Percentiles rank a stretch among this genome's conserved stretches.
These are phyloP conservation scores for Zalerion maritima DNA, from an alignment of 495 filamentous ascomycete species.

Conservation along the genomic window DNA sequence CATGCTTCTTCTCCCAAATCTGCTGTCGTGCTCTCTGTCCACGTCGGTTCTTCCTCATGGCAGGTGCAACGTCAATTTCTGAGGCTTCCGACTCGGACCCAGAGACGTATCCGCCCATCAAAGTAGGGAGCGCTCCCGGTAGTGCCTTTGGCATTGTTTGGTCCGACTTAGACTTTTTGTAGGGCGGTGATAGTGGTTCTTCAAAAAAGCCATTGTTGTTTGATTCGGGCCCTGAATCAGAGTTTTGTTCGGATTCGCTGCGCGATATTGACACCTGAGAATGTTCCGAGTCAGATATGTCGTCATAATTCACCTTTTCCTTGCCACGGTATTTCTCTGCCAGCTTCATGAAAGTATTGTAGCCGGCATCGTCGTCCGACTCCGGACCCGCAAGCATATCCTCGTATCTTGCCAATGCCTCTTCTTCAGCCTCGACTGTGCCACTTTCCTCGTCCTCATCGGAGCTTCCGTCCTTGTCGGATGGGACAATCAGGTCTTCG, in stretches of 20 bases:
- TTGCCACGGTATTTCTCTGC: too few relatives aligned
- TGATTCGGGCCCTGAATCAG: conserved; percentile 4
- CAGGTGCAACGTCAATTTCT: conserved; percentile 34
- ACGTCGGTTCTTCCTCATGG: conserved; percentile 59
- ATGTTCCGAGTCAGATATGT: too few relatives aligned
- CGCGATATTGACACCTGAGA: conserved; percentile 12
- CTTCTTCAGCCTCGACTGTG: conserved; percentile 16
- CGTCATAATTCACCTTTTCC: too few relatives aligned
- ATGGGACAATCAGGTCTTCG: conserved; percentile 27
- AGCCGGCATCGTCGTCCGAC: conserved; percentile 4
- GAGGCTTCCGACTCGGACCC: conserved; percentile 55
- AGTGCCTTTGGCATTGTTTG: conserved; percentile 13
- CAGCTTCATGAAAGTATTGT: too few relatives aligned
- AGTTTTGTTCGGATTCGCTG: not conserved
- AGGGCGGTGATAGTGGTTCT: conserved; percentile 24
- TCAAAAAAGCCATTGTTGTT: conserved; percentile 16
- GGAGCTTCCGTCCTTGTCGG: conserved; percentile 25
- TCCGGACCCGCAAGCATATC: not conserved
- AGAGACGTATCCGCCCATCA: conserved; percentile 86
- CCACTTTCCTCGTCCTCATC: conserved; percentile 22
- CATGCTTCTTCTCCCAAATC: conserved; percentile 88
- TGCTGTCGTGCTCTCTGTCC: conserved; percentile 77
- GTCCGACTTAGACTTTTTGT: conserved; percentile 19
- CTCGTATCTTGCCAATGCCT: conserved; percentile 4
- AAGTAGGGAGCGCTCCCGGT: conserved; percentile 45